A percentile compares a stretch with the other conserved stretches of the same genome.
These are phyloP conservation scores for Dryas drummondii DNA, from an alignment of 306 rosid genomes.

Conservation along the genomic window DNA sequence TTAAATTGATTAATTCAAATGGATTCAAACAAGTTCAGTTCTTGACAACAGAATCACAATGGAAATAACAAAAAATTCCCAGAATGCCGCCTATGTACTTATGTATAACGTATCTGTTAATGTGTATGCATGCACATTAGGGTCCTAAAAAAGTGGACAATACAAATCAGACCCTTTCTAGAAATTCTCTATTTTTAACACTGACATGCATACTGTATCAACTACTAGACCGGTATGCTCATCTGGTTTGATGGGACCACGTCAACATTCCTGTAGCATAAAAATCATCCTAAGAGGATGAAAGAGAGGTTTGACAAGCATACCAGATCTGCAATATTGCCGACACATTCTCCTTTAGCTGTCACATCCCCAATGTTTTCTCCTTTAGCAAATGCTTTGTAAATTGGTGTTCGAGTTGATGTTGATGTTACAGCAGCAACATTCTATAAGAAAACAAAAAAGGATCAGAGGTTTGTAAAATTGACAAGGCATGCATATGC, in stretches of 20 bases:
- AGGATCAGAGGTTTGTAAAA: slow-evolving; percentile 21
- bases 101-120: not conserved
- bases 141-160: not conserved
- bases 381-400: slow-evolving; percentile 98
- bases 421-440: slow-evolving; percentile 98
- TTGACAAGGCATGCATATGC: slow-evolving; percentile 1
- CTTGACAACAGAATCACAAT: not conserved
- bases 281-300: not conserved
- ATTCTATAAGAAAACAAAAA: slow-evolving; percentile 54
- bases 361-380: slow-evolving; percentile 99
- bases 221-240: not conserved
- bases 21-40: not conserved
- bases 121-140: not conserved
- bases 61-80: not conserved
- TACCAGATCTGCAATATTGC: slow-evolving; percentile 96
- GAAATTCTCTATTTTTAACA: not conserved
- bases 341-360: slow-evolving; percentile 98
- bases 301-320: slow-evolving; percentile 34
- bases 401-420: slow-evolving; percentile 95
- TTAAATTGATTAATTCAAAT: not conserved
- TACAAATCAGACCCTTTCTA: not conserved
- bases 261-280: not conserved
- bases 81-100: not conserved
- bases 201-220: not conserved
- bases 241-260: not conserved